Evolutionary conservation across 2,329 filamentous ascomycete genomes (phyloP), one percentile per base, ranked within the genome.

Genomic region (Herpotrichia juniperi): DNA sequence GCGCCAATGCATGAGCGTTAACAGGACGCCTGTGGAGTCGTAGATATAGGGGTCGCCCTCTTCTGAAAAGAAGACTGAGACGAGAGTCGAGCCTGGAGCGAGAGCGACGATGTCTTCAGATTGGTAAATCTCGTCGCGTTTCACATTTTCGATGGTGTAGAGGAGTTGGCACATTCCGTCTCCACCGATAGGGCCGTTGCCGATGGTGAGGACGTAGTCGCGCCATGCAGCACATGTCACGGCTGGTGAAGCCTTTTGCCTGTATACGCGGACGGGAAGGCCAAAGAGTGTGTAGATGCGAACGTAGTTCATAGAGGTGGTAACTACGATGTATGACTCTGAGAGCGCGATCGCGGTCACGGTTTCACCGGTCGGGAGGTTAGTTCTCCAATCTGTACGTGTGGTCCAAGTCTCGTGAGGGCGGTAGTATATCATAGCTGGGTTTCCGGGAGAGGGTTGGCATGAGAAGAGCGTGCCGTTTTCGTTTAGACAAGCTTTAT

Each of bases 361-460:
- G 10, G 87, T 83, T 74, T 99, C 94, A n/a, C 91, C 91, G 26
- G 83, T 83, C 0, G 94, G 94, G n/a, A 99, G 76, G 58, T 89
- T 82, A 0, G 89, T 96, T 44, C 91, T 87, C 92, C 93, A 97
- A 74, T 99, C 94, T 17, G 86, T 85, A 46, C 94, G 84, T 44
- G 90, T 84, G 2, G 93, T 97, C 94, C 94, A 99, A 1, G 91
- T 96, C 76, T 99, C 93, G 69, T 99, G 94, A 0, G 96, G 94
- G 6, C 94, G 86, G 74, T 97, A 99, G 75, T 96, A 97, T n/a
- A 99, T 85, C 26, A 87, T 88, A 3, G 93, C 90, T 2, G 90
- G 87, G 51, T 87, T 84, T 7, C 78, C 79, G 26, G 53, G 58
- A 26, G 75, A 74, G 1, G 91, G 86, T 19, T 87, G 89, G 54